A percentile compares a stretch with the other conserved stretches of the same genome.
Conservation (phyloP, 176 grass and related monocot species). For the Oryza nivara region DNA sequence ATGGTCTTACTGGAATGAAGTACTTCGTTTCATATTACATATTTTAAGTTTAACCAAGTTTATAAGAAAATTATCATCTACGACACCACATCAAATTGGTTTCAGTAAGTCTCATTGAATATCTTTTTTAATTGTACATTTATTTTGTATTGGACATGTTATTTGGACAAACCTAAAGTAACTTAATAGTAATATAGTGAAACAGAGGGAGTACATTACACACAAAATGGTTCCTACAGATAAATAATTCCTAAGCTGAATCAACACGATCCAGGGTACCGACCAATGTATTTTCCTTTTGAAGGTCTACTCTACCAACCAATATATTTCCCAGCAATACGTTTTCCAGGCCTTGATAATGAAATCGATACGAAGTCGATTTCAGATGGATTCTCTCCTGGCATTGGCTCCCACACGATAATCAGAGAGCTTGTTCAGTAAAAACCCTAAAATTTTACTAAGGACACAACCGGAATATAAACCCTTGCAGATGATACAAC, state of each 20-base stretch:
- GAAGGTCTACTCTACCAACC: neutral
- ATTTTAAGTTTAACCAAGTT: too few relatives aligned
- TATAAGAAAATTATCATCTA: too few relatives aligned
- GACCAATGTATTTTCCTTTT: too few relatives aligned
- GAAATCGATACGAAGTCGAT: neutral
- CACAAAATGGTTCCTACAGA: neutral
- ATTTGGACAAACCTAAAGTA: too few relatives aligned
- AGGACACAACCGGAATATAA: neutral
- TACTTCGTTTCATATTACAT: too few relatives aligned
- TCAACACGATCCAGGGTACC: neutral
- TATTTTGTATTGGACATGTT: too few relatives aligned
- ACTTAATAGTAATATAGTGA: too few relatives aligned
- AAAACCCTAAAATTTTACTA: neutral
- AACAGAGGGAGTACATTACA: neutral
- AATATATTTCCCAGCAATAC: neutral
- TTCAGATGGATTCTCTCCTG: neutral
- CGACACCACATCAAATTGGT: too few relatives aligned
- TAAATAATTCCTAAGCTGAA: neutral
- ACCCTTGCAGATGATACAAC: conserved; percentile 32
- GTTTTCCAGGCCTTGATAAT: neutral
- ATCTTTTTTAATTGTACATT: too few relatives aligned
- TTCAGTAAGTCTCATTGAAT: too few relatives aligned
- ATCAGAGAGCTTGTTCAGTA: neutral
- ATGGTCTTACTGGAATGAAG: neutral
- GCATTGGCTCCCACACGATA: neutral